Evolutionary conservation across 106 monocot genomes (phyloP), one percentile per base, ranked within the genome.

Genomic region (Narthecium ossifragum): DNA sequence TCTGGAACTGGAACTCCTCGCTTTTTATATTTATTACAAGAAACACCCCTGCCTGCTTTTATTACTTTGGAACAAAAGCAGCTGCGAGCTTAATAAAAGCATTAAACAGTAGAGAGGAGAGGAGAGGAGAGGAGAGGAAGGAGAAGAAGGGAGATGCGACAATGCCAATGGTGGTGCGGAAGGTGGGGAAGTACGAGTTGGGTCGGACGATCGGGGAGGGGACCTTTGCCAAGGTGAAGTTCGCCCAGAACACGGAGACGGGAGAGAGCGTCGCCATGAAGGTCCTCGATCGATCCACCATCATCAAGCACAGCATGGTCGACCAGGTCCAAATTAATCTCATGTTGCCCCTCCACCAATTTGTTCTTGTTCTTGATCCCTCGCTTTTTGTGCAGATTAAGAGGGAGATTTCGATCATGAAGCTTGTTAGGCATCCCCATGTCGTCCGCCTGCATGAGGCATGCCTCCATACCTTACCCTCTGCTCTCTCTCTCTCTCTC

Each of bases 371-470:
- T 8, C 17, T 39, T 55, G 26, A 10, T n/a, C 23, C 8, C 5
- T 26, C 21, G 24, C 1, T 63, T 33, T 61, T 50, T n/a, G n/a
- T n/a, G 9, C 82, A 93, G 93, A 90, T 94, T 22, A 90, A 90
- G 72, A 80, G 80, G 46, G 94, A 94, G 58, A 94, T 94, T 55
- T 94, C 94, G 6, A 83, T 94, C 47, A 94, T 94, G 94, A 94
- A 90, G 73, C 86, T 94, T 63, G 94, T 94, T 7, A 73, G 94
- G 50, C 94, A 94, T 69, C 94, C 86, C 3, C 48, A 80, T 69
- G 86, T 94, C 40, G 94, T 90, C 38, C 72, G 86, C 29, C 58
- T 94, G 58, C 79, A 86, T 62, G 94, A 94, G 83, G 93, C 89
- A 56, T 65, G 55, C 15, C 18, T 60, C n/a, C n/a, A 49, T 57